Conservation (phyloP, 2,329 filamentous ascomycete genomes). For the Sporothrix pseudoabietina region DNA sequence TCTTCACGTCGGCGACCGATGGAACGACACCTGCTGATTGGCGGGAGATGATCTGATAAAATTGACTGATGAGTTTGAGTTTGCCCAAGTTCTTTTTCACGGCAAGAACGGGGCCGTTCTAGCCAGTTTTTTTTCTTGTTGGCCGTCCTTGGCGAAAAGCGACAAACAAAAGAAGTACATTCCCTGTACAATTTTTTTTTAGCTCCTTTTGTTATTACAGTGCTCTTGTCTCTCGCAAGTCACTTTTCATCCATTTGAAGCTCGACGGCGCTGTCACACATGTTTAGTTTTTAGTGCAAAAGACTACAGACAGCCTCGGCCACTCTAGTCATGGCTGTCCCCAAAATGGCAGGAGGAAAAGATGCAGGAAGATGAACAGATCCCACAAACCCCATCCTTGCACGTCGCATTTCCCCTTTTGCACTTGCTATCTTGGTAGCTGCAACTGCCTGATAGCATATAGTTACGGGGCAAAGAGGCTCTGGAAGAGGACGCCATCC, state of each 20-base stretch:
- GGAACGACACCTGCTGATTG: conserved; percentile 28
- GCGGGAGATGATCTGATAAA: conserved; percentile 38
- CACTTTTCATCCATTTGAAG: neutral
- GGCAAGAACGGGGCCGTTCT: neutral
- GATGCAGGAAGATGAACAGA: neutral
- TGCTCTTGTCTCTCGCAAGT: neutral
- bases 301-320: neutral
- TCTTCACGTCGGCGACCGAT: neutral
- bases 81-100: neutral
- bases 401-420: neutral
- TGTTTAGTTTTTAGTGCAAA: neutral
- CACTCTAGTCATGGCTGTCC: neutral
- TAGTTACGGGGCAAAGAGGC: neutral
- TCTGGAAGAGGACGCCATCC: neutral
- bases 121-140: neutral
- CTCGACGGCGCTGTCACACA: neutral
- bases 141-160: neutral
- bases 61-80: conserved; percentile 19
- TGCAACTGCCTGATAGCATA: neutral
- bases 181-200: too few relatives aligned
- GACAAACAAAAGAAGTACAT: neutral
- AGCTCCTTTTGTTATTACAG: neutral
- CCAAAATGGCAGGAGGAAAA: conserved; percentile 12
- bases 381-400: neutral
- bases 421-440: neutral